Base-by-base conservation (phyloP, 2,329 filamentous ascomycete genomes). In the Fusarium bactridioides region DNA sequence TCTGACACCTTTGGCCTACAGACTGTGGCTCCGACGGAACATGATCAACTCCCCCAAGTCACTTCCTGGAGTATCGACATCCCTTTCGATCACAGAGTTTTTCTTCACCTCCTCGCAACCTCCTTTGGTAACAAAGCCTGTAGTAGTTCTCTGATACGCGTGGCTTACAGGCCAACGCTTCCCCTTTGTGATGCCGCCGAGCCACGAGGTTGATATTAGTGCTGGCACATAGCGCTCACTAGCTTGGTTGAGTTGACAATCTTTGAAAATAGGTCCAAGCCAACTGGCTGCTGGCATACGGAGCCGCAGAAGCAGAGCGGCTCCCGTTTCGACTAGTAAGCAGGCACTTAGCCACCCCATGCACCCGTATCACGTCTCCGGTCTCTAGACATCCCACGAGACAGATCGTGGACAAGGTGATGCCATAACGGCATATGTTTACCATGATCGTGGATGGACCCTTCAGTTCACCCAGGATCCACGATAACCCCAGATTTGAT, bases 301-400 rank as follows among this genome's bases (percentile, higher is more conserved):
- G 75, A 77, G 71, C 75, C 73, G 74, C 73, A 69, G 60, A 55
- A 38, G 65, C 61, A 67, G 66, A 55, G 50, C 54, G 65, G 61
- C 60, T 62, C 48, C 59, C 60, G 53, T 59, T 72, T 63, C 65
- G 64, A 70, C 56, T 45, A 62, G 50, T 40, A 40, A 16, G 15
- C 19, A 38, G 50, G 38, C 27, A 66, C 31, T 53, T 51, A 51
- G 47, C 23, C 25, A 41, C 38, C 54, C 29, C 37, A 33, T 66
- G 33, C 33, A 54, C 33, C 33, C 23, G 33, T 29, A 48, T 44
- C 55, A 60, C 60, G 59, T 58, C 56, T 53, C 33, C 33, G 47
- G 40, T 61, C 56, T 48, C 41, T 43, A 40, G 31, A 35, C 51
- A 73, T 70, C 56, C 74, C 35, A 60, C 19, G 59, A 69, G 64